Conservation (phyloP, 768 basidiomycete genomes). For the Neoboletus magnificus region DNA sequence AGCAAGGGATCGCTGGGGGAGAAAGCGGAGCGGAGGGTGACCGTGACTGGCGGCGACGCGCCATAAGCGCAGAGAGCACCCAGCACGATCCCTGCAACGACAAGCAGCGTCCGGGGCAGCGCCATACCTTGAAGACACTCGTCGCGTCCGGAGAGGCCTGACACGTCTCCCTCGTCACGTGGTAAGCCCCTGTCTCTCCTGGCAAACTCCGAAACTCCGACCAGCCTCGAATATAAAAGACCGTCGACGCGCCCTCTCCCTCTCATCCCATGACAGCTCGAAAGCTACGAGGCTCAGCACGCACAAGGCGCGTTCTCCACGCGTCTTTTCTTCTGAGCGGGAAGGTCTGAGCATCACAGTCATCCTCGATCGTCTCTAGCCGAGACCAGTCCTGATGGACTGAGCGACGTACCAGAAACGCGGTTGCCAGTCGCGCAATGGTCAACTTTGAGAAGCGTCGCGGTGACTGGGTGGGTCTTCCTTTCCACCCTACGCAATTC, state of each 20-base stretch:
- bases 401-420: constrained; percentile 31
- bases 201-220: constrained; percentile 23
- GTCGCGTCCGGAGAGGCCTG: not conserved
- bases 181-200: not conserved
- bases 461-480: constrained; percentile 25
- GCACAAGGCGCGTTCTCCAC: constrained; percentile 17
- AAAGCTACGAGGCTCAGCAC: constrained; percentile 31
- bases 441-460: constrained; percentile 28
- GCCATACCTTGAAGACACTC: not conserved
- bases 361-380: constrained; percentile 31
- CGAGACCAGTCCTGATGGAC: constrained; percentile 26
- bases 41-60: constrained; percentile 30
- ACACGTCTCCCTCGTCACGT: constrained; percentile 24
- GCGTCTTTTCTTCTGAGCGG: constrained; percentile 30
- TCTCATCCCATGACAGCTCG: constrained; percentile 22
- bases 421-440: constrained; percentile 16
- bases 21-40: constrained; percentile 31
- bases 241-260: not conserved
- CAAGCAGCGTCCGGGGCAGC: constrained; percentile 13
- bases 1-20: constrained; percentile 25
- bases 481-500: not conserved
- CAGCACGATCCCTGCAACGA: constrained; percentile 16
- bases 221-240: constrained; percentile 5
- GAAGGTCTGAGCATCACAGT: constrained; percentile 33
- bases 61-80: constrained; percentile 14